Base-by-base conservation (phyloP, 331 rosid genomes). In the Telfairia occidentalis region DNA sequence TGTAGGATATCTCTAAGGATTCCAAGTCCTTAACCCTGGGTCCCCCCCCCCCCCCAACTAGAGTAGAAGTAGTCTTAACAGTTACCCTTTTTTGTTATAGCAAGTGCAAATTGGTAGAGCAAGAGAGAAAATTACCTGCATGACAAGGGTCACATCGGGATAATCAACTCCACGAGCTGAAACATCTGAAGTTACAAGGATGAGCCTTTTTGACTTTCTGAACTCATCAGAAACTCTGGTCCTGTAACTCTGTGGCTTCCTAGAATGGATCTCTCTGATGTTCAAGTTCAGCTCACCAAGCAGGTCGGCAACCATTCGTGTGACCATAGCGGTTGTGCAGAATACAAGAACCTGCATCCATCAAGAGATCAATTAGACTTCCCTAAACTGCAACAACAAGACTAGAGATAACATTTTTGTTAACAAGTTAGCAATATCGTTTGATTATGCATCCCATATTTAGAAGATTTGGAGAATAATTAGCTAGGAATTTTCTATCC, bases 131-230 rank as follows among this genome's bases (percentile, higher is more conserved):
- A 69, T 21, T 82, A 90, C 99, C 90, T 95, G 99, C 77, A 95
- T 66, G 34, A 95, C 99, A 75, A 95, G 96, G 42, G 96, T 83
- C 63, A 95, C 99, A 73, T 92, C 97, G 23, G 97, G 99, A 83
- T 95, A 95, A 82, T 95, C 99, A 71, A 95, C 99, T 72, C 99
- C 97, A 1, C 99, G 97, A 28, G 99, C 99, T 42, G 99, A 95
- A 15, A 95, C 97, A 72, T 95, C 99, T 7, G 99, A 95, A 38
- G 99, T 95, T 35, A 95, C 97, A 59, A 95, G 88, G 78, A 90
- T 92, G 73, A 92, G 88, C 65, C 96, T 90, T 85, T 92, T 95
- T 59, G 99, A 95, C 85, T 89, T 92, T 77, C 99, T 83, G 59
- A 95, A 95, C 79, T 95, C 99, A 30, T 95, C 97, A 30, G 99